These are phyloP conservation scores for Actinomortierella ambigua DNA, from an alignment of 371 early-diverging fungal species.

Conservation along the genomic window DNA sequence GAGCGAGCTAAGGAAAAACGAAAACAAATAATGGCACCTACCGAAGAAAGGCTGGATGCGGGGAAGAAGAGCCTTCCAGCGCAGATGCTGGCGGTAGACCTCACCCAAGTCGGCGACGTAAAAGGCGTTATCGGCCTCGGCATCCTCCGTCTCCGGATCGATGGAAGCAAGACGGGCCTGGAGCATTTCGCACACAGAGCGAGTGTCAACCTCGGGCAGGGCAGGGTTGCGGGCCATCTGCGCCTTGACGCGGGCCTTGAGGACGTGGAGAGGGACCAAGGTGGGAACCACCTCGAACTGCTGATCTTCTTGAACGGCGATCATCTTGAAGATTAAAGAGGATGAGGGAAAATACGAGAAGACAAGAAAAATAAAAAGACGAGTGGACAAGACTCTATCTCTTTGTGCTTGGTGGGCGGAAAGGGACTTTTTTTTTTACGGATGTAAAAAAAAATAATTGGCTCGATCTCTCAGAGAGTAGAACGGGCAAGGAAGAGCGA, in stretches of 20 bases:
- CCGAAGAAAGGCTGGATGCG: constrained; percentile 95
- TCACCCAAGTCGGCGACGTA: constrained; percentile 92
- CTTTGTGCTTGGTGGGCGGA: background rate
- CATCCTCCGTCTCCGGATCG: constrained; percentile 54
- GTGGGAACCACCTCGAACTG: constrained; percentile 46
- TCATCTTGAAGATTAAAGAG: constrained; percentile 19
- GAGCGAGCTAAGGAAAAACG: constrained; percentile 8
- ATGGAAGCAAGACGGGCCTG: constrained; percentile 46
- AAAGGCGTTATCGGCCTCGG: constrained; percentile 87
- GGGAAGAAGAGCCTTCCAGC: constrained; percentile 84
- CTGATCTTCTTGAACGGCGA: constrained; percentile 46
- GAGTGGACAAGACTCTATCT: constrained; percentile 42
- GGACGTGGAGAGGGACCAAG: constrained; percentile 29
- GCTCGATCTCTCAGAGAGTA: constrained; percentile 39
- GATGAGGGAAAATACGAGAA: constrained; percentile 19
- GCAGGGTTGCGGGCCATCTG: constrained; percentile 31
- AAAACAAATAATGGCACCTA: constrained; percentile 44
- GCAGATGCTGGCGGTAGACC: constrained; percentile 82
- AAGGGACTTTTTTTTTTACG: constrained; percentile 5
- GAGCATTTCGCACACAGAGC: constrained; percentile 45
- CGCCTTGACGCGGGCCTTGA: constrained; percentile 47
- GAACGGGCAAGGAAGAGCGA: constrained; percentile 27
- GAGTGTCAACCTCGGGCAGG: constrained; percentile 41
- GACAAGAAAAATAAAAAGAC: constrained; percentile 9
- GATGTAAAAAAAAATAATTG: constrained; percentile 13